Evolutionary conservation across 2,329 filamentous ascomycete species (phyloP).

Genomic region (Helicocarpus griseus): DNA sequence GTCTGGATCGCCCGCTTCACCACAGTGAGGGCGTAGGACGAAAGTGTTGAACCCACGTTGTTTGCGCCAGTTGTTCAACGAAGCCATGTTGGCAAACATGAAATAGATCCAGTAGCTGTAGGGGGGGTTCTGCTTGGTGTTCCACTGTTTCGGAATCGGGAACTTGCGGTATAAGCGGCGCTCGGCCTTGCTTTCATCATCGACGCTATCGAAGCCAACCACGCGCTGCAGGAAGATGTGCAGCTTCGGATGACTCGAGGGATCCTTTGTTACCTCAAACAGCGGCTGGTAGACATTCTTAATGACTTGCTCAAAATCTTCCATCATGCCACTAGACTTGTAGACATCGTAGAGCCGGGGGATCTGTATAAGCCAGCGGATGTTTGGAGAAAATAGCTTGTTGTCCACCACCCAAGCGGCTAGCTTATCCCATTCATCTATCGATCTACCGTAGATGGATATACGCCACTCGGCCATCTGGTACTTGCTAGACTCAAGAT

Average conservation of each 20-base stretch:
- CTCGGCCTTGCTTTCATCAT: constrained; percentile 96
- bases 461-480: constrained; percentile 99
- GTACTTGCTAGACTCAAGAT: constrained; percentile 97
- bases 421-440: constrained; percentile 96
- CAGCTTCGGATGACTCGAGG: constrained; percentile 77
- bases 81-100: constrained; percentile 85
- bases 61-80: constrained; percentile 84
- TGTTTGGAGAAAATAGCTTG: constrained; percentile 94
- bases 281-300: constrained; percentile 86
- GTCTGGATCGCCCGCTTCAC: constrained; percentile 93
- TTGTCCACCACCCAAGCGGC: constrained; percentile 97
- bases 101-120: constrained; percentile 99
- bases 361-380: constrained; percentile 93
- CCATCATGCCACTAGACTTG: constrained; percentile 78
- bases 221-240: constrained; percentile 92
- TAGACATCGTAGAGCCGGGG: constrained; percentile 93
- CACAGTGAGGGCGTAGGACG: constrained; percentile 83
- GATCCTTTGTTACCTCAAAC: constrained; percentile 87
- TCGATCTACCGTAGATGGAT: constrained; percentile 84
- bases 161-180: constrained; percentile 93
- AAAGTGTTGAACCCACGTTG: constrained; percentile 94
- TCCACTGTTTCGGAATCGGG: constrained; percentile 79
- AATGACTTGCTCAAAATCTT: constrained; percentile 81
- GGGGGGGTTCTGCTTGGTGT: constrained; percentile 86
- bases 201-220: constrained; percentile 93